Evolutionary conservation across 805 yeast species (phyloP).

Genomic region (Candida anglica): DNA sequence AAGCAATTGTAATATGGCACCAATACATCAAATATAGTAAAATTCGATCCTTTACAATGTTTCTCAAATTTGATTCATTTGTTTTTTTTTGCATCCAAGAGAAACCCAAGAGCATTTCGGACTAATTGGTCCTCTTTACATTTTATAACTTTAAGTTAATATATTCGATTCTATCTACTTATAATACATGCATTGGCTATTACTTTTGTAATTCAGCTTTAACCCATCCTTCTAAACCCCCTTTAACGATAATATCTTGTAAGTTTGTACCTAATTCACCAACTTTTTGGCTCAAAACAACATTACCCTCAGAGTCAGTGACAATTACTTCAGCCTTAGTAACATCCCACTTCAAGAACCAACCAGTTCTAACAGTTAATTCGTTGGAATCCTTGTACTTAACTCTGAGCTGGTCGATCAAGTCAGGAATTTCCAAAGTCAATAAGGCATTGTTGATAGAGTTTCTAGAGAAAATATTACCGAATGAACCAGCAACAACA

Average conservation of each 20-base stretch:
- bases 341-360: slow-evolving; percentile 92
- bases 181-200: too few relatives aligned
- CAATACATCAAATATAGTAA: too few relatives aligned
- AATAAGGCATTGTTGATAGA: slow-evolving; percentile 93
- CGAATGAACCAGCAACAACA: slow-evolving; percentile 96
- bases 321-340: slow-evolving; percentile 78
- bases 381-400: slow-evolving; percentile 58
- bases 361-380: slow-evolving; percentile 91
- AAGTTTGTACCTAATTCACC: slow-evolving; percentile 94
- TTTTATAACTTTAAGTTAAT: too few relatives aligned
- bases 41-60: too few relatives aligned
- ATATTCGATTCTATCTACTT: too few relatives aligned
- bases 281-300: slow-evolving; percentile 77
- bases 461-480: slow-evolving; percentile 94
- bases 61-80: too few relatives aligned
- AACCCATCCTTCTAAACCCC: slow-evolving; percentile 99
- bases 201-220: slow-evolving; percentile 52
- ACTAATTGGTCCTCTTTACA: too few relatives aligned
- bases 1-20: too few relatives aligned
- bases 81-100: too few relatives aligned
- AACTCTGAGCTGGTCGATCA: slow-evolving; percentile 73
- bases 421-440: slow-evolving; percentile 88
- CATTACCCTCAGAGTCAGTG: slow-evolving; percentile 56
- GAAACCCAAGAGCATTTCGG: too few relatives aligned
- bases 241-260: slow-evolving; percentile 95